Evolutionary conservation across 768 basidiomycete species (phyloP).

Genomic region (Leccinum aurantiacum): DNA sequence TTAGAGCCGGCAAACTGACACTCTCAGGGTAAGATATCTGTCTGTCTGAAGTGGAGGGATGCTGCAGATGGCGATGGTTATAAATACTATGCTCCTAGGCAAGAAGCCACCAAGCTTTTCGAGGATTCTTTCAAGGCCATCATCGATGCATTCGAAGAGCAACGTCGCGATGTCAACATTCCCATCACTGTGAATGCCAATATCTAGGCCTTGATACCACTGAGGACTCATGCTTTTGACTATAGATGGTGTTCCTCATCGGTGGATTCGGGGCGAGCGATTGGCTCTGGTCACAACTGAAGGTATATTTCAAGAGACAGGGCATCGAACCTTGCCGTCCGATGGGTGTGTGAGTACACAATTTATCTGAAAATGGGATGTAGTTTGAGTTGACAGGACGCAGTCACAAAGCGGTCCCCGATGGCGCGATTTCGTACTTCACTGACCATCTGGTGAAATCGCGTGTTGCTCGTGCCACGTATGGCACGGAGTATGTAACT

Average conservation of each 20-base stretch:
- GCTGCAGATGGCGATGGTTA: not conserved
- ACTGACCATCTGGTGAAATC: conserved; percentile 46
- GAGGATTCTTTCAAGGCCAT: conserved; percentile 39
- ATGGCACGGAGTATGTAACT: conserved; percentile 50
- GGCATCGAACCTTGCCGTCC: conserved; percentile 45
- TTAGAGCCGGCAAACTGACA: conserved; percentile 35
- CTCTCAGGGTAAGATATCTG: conserved; percentile 31
- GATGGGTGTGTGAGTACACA: conserved; percentile 44
- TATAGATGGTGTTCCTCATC: conserved; percentile 40
- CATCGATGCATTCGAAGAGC: conserved; percentile 32
- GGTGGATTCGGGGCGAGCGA: conserved; percentile 52
- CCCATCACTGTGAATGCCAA: conserved; percentile 31
- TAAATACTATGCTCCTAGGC: conserved; percentile 17
- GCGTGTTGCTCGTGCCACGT: conserved; percentile 45
- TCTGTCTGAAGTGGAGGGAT: not conserved
- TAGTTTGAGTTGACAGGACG: not conserved
- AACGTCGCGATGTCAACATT: conserved; percentile 20
- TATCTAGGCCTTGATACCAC: not conserved
- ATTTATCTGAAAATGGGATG: not conserved
- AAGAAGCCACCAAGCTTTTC: conserved; percentile 40
- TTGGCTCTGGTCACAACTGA: conserved; percentile 43
- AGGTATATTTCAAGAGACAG: conserved; percentile 33
- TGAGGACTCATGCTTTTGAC: not conserved
- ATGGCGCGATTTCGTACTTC: conserved; percentile 41
- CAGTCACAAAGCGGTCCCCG: conserved; percentile 47